Conservation (phyloP, 225 moss, liverwort and hornwort species). For the Physcomitrium patens region DNA sequence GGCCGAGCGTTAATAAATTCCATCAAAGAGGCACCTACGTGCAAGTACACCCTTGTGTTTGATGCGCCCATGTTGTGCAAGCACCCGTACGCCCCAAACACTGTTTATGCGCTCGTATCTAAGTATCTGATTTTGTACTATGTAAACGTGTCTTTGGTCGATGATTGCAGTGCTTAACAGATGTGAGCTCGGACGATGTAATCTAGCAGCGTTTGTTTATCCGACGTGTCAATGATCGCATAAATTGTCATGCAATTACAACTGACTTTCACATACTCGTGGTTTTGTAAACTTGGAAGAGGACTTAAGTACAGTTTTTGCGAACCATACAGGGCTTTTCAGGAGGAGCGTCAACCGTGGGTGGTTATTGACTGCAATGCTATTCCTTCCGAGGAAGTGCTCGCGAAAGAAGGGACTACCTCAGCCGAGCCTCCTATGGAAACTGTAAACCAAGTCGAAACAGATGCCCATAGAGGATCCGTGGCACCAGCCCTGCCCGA, state of each 20-base stretch:
- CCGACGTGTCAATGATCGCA: not conserved
- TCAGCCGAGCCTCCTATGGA: not conserved
- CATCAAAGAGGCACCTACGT: conserved; percentile 77
- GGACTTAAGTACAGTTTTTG: not conserved
- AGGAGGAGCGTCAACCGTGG: conserved; percentile 74
- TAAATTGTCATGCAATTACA: not conserved
- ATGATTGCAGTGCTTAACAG: not conserved
- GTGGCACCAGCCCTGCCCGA: not conserved
- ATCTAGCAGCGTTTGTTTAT: not conserved
- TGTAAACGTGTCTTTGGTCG: not conserved
- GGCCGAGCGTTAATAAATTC: conserved; percentile 52
- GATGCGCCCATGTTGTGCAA: conserved; percentile 69
- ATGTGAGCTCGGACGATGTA: not conserved
- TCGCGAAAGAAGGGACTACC: not conserved
- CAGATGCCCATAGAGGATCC: not conserved
- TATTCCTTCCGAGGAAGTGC: conserved; percentile 24
- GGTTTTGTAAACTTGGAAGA: not conserved
- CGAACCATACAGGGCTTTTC: conserved; percentile 53
- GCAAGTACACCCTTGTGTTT: conserved; percentile 78
- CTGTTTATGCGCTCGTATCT: not conserved
- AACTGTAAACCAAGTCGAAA: conserved; percentile 1
- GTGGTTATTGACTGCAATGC: conserved; percentile 68
- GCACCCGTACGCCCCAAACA: conserved; percentile 54
- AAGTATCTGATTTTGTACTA: not conserved
- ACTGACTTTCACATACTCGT: not conserved